Base-by-base conservation (phyloP, 2,329 filamentous ascomycete genomes). In the Cadophora sp. region DNA sequence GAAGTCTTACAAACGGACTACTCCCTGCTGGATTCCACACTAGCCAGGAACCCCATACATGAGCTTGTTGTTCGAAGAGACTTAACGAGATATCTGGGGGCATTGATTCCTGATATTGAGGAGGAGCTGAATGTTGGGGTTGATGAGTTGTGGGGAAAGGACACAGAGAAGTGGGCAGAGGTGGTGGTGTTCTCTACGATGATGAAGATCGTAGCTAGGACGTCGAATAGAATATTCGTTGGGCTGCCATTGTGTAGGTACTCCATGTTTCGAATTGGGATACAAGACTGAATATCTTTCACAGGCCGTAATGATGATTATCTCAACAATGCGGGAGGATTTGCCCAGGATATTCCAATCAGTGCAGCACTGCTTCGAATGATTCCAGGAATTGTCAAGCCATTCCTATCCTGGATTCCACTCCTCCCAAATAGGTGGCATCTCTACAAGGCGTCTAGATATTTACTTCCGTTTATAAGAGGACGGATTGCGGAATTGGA, bases 201-300 rank as follows among this genome's bases (percentile, higher is more conserved):
- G 60, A 75, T 76, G 72, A 71, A 74, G 4, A 76, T 81, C 43
- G 75, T 83, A 5, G 76, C 80, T 0, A 73, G 77, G 5, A 72
- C 80, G 20, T 79, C 79, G 20, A 83, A 83, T 71, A 78, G 80
- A n/a, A 77, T 82, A 68, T 77, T 84, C 41, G 78, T 83, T 56
- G 82, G 82, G 1, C 53, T 76, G 8, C 77, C 79, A n/a, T 73
- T 83, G 0, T 83, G 80, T 73, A 67, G 20, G 68, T 18, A 30
- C 16, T 39, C n/a, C 14, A 20, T 13, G 2, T 11, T 18, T 6
- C 30, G 5, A 27, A 9, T 5, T 20, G 41, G 18, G 6, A 30
- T 13, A 50, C 6, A 3, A 43, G 16, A 22, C 43, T 39, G n/a
- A 41, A n/a, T n/a, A n/a, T n/a, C 33, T 24, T 6, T 16, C 5